Percentiles rank a stretch among this genome's conserved stretches.
Conservation (phyloP, 1,284 basidiomycete genomes). For the Flammula alnicola region DNA sequence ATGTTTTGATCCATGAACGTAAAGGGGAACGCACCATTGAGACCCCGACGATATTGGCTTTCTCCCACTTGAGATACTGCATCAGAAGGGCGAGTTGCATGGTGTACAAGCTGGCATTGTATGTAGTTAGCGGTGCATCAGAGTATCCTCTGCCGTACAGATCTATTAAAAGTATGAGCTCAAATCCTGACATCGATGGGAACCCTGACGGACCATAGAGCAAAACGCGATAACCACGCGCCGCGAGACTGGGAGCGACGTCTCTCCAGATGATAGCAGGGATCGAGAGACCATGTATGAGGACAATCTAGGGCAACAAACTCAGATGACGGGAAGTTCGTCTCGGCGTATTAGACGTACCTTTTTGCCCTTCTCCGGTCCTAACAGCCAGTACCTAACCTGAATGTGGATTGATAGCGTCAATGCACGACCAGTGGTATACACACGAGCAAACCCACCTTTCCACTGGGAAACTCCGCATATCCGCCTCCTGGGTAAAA, state of each 20-base stretch:
- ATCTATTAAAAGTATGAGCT: conserved; percentile 47
- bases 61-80: conserved; percentile 75
- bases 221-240: conserved; percentile 71
- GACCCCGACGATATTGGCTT: conserved; percentile 65
- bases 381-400: conserved; percentile 77
- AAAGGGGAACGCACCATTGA: conserved; percentile 61
- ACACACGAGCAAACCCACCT: conserved; percentile 37
- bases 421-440: background rate
- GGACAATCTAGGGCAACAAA: conserved; percentile 53
- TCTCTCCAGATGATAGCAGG: conserved; percentile 78
- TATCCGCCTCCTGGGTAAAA: conserved; percentile 71
- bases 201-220: conserved; percentile 60
- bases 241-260: conserved; percentile 63
- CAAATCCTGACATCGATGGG: conserved; percentile 4
- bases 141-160: conserved; percentile 82
- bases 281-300: conserved; percentile 81
- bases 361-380: conserved; percentile 69
- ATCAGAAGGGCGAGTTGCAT: conserved; percentile 81
- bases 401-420: conserved; percentile 35
- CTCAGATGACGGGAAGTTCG: conserved; percentile 1
- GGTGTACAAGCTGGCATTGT: conserved; percentile 66
- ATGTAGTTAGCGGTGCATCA: conserved; percentile 72
- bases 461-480: conserved; percentile 63
- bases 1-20: background rate
- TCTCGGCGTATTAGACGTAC: conserved; percentile 43